These are phyloP conservation scores for Syncephalastrum contaminatum DNA, from an alignment of 371 early-diverging fungal species.

Conservation along the genomic window DNA sequence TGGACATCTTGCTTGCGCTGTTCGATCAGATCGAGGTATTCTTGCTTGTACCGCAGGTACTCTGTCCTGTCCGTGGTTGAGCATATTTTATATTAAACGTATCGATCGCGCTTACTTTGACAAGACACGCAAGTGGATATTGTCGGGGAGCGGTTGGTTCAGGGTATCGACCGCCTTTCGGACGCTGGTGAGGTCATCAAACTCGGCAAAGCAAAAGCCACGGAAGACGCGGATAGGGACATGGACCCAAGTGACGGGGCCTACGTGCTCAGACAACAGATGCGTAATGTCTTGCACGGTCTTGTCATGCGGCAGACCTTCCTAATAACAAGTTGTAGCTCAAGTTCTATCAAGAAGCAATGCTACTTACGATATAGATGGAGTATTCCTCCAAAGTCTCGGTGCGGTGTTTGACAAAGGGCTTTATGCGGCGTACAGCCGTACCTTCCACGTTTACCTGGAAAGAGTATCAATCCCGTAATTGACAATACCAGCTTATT, in stretches of 20 bases:
- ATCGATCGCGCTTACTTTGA: conserved; percentile 30
- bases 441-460: conserved; percentile 9
- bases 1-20: conserved; percentile 9
- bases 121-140: conserved; percentile 33
- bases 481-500: neutral
- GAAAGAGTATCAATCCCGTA: neutral
- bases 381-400: conserved; percentile 40
- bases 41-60: conserved; percentile 11
- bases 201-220: conserved; percentile 48
- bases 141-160: conserved; percentile 11
- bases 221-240: conserved; percentile 26
- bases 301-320: conserved; percentile 27
- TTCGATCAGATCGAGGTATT: conserved; percentile 24
- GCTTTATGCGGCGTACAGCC: conserved; percentile 35
- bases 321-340: conserved; percentile 16
- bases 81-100: no score
- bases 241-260: conserved; percentile 33
- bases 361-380: conserved; percentile 32
- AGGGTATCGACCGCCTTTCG: conserved; percentile 26
- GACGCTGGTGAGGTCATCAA: conserved; percentile 26
- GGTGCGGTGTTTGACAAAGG: conserved; percentile 24
- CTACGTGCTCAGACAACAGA: conserved; percentile 25
- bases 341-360: neutral
- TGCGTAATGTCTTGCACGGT: conserved; percentile 20
- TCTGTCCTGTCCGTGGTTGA: no score